Base-by-base conservation (phyloP, 495 filamentous ascomycete species). In the Penicillium subrubescens region DNA sequence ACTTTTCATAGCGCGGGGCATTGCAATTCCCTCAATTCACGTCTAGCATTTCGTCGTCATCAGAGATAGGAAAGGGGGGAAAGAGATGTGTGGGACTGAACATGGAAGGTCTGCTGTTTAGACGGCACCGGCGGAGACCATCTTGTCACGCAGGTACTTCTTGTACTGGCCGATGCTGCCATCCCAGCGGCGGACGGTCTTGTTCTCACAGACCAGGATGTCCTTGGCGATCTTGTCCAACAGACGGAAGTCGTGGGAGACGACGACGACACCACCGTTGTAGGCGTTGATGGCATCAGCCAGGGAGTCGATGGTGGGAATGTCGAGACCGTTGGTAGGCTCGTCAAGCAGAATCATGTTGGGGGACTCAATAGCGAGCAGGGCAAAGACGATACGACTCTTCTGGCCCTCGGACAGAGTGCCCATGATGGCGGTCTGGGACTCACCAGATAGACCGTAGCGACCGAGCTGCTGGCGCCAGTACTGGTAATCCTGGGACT, bases 181-280 rank as follows among this genome's bases (percentile, higher is more conserved):
- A 54, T 94, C 89, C 95, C 95, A 99, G 67, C 87, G 79, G 67
- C 85, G 87, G 65, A 98, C 90, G 2, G 92, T 92, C 84, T 90
- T 92, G 86, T 98, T 90, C 80, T 99, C 96, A 81, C 95, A 99
- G 39, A 99, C 95, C 78, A 98, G 87, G 79, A 99, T 99, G 75
- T 99, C 93, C 85, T 98, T 99, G 67, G 95, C 95, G 75, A 99
- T 99, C 85, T 97, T 98, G 85, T 99, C 95, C 63, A 99, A 89
- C 66, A 99, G 82, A 83, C 95, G 90, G 85, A 99, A 99, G 77
- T 99, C 95, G 88, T 99, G 95, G 67, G 90, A 94, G 53, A 99
- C 95, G 62, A 98, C 95, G 44, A 98, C 94, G 48, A 98, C 96
- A 88, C 95, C 95, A 73, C 95, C 95, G 70, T 85, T 92, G 81